Evolutionary conservation across 2,329 filamentous ascomycete species (phyloP).

Genomic region (Sphaerostilbella broomeana): DNA sequence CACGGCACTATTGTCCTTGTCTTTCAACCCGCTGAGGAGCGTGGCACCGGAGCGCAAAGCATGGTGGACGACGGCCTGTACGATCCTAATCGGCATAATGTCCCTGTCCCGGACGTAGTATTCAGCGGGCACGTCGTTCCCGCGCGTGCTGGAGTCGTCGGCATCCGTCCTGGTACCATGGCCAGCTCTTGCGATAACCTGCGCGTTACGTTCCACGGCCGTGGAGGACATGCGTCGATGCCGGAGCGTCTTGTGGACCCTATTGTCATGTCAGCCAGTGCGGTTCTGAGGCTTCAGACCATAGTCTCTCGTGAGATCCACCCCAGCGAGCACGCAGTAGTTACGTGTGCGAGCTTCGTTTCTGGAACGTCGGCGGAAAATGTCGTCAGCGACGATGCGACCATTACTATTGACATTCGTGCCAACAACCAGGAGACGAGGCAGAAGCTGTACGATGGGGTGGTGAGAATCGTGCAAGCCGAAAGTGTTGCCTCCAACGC

Average conservation of each 20-base stretch:
- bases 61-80: constrained; percentile 35
- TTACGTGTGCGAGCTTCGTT: constrained; percentile 38
- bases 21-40: constrained; percentile 64
- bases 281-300: constrained; percentile 31
- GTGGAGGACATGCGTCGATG: constrained; percentile 35
- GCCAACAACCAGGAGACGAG: constrained; percentile 28
- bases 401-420: constrained; percentile 26
- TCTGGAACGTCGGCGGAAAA: constrained; percentile 38
- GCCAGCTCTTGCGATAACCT: constrained; percentile 22
- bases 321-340: constrained; percentile 28
- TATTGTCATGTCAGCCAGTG: constrained; percentile 35
- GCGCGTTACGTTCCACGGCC: constrained; percentile 28
- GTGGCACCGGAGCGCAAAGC: constrained; percentile 48
- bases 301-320: constrained; percentile 26
- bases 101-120: constrained; percentile 28
- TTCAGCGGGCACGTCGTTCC: constrained; percentile 32
- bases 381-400: constrained; percentile 36
- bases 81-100: too few relatives aligned
- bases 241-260: constrained; percentile 42
- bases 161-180: constrained; percentile 20
- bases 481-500: constrained; percentile 46
- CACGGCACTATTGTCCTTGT: constrained; percentile 55
- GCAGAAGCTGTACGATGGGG: constrained; percentile 30
- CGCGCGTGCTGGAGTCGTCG: constrained; percentile 27
- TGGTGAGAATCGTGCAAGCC: constrained; percentile 42